phyloP scores from a whole-genome alignment of 1,139 yeast genomes.

The Pneumocystis wakefieldiae region DNA sequence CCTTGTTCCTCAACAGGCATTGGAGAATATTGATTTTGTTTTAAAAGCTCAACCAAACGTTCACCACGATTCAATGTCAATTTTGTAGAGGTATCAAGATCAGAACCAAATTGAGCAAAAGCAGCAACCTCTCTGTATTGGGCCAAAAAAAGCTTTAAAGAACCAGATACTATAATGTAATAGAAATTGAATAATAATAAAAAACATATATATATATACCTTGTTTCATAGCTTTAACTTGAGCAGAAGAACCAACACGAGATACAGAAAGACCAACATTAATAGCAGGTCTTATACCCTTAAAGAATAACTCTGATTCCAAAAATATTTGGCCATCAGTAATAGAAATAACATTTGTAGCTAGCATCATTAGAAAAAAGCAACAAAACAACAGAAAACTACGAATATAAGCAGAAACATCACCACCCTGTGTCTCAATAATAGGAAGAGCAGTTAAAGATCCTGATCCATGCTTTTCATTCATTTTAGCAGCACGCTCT shows the following conservation, averaged over 20 bases:
- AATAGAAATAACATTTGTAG: constrained; percentile 59
- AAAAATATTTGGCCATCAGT: constrained; percentile 97
- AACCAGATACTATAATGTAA: constrained; percentile 58
- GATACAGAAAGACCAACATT: constrained; percentile 99
- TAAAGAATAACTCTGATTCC: constrained; percentile 99
- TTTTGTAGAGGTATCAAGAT: constrained; percentile 98
- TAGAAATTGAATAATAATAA: neutral
- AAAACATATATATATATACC: constrained; percentile 22
- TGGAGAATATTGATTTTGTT: constrained; percentile 96
- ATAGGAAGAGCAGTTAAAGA: constrained; percentile 92
- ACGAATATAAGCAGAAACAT: constrained; percentile 95
- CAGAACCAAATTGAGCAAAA: constrained; percentile 99
- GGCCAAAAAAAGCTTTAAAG: constrained; percentile 98
- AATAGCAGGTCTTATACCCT: constrained; percentile 99
- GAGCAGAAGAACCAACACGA: constrained; percentile 99
- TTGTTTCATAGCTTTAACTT: constrained; percentile 99
- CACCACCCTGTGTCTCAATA: constrained; percentile 98
- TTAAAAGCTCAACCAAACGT: constrained; percentile 97
- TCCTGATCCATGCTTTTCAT: constrained; percentile 78
- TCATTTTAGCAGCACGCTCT: constrained; percentile 97
- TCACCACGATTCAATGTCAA: constrained; percentile 98
- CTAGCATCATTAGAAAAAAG: neutral
- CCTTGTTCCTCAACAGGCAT: constrained; percentile 76
- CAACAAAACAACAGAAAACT: constrained; percentile 35
- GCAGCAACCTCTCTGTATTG: constrained; percentile 99